A percentile compares a stretch with the other conserved stretches of the same genome.
These are phyloP conservation scores for Scutellaria barbata DNA, from an alignment of 257 asterid genomes.

Conservation along the genomic window DNA sequence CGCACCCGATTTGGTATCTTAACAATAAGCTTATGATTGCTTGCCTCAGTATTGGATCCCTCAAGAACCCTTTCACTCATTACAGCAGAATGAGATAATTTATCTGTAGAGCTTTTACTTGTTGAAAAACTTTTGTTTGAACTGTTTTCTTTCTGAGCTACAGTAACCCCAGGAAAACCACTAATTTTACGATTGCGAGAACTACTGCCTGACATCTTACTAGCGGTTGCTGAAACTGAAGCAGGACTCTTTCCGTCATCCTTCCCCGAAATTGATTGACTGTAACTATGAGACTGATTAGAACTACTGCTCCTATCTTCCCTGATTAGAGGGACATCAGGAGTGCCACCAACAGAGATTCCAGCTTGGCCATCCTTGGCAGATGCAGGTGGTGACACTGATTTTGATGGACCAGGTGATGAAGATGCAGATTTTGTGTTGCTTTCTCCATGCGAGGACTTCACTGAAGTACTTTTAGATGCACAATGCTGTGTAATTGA, in stretches of 20 bases:
- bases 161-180: slow-evolving; percentile 56
- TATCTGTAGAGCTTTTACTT: slow-evolving; percentile 54
- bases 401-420: slow-evolving; percentile 65
- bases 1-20: slow-evolving; percentile 71
- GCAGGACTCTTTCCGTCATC: slow-evolving; percentile 65
- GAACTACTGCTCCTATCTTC: slow-evolving; percentile 88
- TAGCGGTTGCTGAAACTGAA: slow-evolving; percentile 53
- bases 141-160: slow-evolving; percentile 59
- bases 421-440: slow-evolving; percentile 61
- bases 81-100: slow-evolving; percentile 51
- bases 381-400: slow-evolving; percentile 59
- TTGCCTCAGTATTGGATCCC: slow-evolving; percentile 49
- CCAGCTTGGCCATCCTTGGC: slow-evolving; percentile 70
- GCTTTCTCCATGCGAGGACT: slow-evolving; percentile 69
- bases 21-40: slow-evolving; percentile 72
- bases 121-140: slow-evolving; percentile 52
- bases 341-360: slow-evolving; percentile 46
- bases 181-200: slow-evolving; percentile 60
- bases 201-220: slow-evolving; percentile 58
- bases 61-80: slow-evolving; percentile 60
- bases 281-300: slow-evolving; percentile 66
- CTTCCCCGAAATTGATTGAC: slow-evolving; percentile 64
- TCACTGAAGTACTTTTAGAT: slow-evolving; percentile 59
- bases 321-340: slow-evolving; percentile 60
- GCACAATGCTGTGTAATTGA: slow-evolving; percentile 59